Conservation (phyloP, 2,329 filamentous ascomycete genomes). For the Exophiala aquamarina region DNA sequence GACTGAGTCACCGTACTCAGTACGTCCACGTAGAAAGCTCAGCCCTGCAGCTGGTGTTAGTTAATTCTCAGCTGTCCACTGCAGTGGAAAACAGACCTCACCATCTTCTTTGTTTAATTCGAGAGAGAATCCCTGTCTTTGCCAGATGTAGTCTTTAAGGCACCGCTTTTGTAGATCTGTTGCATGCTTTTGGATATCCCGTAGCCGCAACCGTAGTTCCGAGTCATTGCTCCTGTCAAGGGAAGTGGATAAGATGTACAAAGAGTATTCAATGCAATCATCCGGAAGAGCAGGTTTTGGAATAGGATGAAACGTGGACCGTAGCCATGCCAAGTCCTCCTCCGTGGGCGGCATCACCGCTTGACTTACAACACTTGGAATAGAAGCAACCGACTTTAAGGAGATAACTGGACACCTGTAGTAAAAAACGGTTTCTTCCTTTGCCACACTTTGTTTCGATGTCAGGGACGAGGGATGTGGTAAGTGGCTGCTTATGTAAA, state of each 20-base stretch:
- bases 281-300: conserved; percentile 69
- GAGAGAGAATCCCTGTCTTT: conserved; percentile 77
- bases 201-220: conserved; percentile 65
- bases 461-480: too few relatives aligned
- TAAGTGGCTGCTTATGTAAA: too few relatives aligned
- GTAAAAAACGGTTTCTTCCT: too few relatives aligned
- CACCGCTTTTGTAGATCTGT: conserved; percentile 62
- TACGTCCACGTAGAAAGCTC: conserved; percentile 69
- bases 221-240: conserved; percentile 54
- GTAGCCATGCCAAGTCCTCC: conserved; percentile 65
- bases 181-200: conserved; percentile 69
- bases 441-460: too few relatives aligned
- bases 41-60: conserved; percentile 38
- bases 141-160: conserved; percentile 91
- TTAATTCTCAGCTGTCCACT: conserved; percentile 16
- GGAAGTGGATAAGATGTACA: conserved; percentile 67
- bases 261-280: conserved; percentile 80
- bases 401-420: too few relatives aligned
- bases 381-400: too few relatives aligned
- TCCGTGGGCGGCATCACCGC: conserved; percentile 43
- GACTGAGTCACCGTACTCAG: conserved; percentile 89
- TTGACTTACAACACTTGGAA: too few relatives aligned
- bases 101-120: conserved; percentile 62
- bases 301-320: conserved; percentile 64
- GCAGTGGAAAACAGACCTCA: conserved; percentile 37